Percentiles rank a stretch among this genome's conserved stretches.
phyloP scores from a whole-genome alignment of 2,329 filamentous ascomycete species.

The Alternaria arbusti region DNA sequence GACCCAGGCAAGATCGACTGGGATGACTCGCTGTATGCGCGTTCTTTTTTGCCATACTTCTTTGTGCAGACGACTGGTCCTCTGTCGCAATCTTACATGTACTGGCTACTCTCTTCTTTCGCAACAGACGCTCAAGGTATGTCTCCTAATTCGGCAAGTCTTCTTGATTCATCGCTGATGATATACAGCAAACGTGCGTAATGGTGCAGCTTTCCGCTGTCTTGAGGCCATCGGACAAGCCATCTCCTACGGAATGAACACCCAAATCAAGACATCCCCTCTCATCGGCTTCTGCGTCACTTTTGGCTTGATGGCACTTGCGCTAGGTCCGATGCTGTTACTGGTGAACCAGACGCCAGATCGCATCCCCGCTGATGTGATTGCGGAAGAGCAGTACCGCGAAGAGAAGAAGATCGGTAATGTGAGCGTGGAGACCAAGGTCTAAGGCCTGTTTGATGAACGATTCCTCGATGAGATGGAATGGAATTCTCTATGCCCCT shows the following conservation, averaged over 20 bases:
- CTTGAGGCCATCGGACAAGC: constrained; percentile 37
- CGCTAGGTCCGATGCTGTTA: constrained; percentile 40
- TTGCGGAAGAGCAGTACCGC: constrained; percentile 31
- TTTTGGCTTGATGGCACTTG: constrained; percentile 40
- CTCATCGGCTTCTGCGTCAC: constrained; percentile 42
- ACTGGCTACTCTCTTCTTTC: constrained; percentile 40
- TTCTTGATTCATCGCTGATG: constrained; percentile 1
- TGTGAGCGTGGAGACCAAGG: constrained; percentile 20
- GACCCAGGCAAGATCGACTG: constrained; percentile 56
- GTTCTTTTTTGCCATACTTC: constrained; percentile 57
- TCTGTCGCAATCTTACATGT: constrained; percentile 40
- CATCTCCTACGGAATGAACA: constrained; percentile 40
- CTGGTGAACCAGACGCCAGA: constrained; percentile 42
- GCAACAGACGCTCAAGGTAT: constrained; percentile 35
- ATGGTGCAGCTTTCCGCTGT: constrained; percentile 36
- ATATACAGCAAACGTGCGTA: constrained; percentile 27
- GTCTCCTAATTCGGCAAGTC: background rate
- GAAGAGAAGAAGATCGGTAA: constrained; percentile 22
- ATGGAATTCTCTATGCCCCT: background rate
- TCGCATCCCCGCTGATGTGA: constrained; percentile 40
- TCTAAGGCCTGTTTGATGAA: background rate
- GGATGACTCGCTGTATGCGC: constrained; percentile 52
- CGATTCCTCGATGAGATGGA: background rate
- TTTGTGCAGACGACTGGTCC: constrained; percentile 55
- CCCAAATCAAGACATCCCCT: constrained; percentile 35